These are phyloP conservation scores for Prunus padus DNA, from an alignment of 306 rosid genomes.

Conservation along the genomic window DNA sequence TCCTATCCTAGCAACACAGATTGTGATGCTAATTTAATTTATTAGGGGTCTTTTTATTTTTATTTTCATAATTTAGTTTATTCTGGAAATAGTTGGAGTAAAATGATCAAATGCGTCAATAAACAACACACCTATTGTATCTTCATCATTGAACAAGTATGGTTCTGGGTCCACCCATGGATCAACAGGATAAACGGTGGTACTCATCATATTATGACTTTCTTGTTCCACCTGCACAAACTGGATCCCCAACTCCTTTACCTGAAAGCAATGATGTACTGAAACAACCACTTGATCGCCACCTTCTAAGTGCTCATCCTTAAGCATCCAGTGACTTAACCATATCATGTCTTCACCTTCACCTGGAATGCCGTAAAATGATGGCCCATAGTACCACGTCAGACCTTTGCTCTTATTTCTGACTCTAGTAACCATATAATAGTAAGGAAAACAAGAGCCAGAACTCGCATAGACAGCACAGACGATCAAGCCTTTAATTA, in stretches of 20 bases:
- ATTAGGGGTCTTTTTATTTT: no score
- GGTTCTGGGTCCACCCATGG: no score
- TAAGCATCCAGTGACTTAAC: neutral
- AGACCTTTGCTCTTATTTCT: neutral
- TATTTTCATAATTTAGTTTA: no score
- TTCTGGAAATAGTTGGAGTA: no score
- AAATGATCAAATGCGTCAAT: neutral
- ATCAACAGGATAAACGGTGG: no score
- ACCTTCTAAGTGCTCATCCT: neutral
- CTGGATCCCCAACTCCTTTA: neutral
- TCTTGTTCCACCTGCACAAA: neutral
- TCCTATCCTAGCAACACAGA: no score
- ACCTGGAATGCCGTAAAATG: neutral
- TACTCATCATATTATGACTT: no score
- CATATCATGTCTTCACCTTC: constrained; percentile 9
- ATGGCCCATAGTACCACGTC: neutral
- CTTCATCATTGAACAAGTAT: no score
- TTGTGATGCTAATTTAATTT: no score
- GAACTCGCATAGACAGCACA: neutral
- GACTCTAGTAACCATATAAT: fast-evolving
- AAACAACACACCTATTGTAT: no score
- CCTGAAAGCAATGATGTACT: neutral
- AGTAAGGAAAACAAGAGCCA: fast-evolving
- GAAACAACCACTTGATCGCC: neutral
- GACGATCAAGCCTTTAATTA: neutral